Percentiles rank a stretch among this genome's conserved stretches.
Evolutionary conservation across 2,329 filamentous ascomycete genomes (phyloP).

Genomic region (Ceratocystis alfenasii): DNA sequence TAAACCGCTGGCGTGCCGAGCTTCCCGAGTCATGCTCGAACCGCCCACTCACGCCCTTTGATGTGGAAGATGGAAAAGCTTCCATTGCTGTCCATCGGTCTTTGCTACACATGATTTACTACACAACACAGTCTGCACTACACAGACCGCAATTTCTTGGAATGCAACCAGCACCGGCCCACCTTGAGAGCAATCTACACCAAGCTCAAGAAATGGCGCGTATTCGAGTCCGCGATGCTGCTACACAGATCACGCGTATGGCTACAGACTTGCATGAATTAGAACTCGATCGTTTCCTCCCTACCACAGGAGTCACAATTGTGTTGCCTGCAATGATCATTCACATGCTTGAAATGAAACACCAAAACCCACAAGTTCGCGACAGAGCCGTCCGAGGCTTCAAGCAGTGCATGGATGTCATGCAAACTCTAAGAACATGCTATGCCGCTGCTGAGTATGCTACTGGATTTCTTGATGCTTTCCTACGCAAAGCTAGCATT

Average conservation of each 20-base stretch:
- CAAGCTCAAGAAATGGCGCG: constrained; percentile 55
- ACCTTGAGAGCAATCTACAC: constrained; percentile 19
- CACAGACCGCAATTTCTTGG: constrained; percentile 86
- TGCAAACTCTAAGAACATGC: constrained; percentile 74
- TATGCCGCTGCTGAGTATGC: constrained; percentile 93
- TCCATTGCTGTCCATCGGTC: constrained; percentile 61
- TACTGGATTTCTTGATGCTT: constrained; percentile 87
- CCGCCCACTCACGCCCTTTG: constrained; percentile 40
- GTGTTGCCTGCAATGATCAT: constrained; percentile 89
- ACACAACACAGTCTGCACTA: constrained; percentile 79
- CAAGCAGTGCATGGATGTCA: constrained; percentile 82
- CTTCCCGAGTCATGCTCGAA: constrained; percentile 64
- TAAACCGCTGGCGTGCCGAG: constrained; percentile 63
- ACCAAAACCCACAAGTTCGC: constrained; percentile 58
- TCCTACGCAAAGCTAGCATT: constrained; percentile 75
- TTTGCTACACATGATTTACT: constrained; percentile 87
- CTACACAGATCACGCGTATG: constrained; percentile 74
- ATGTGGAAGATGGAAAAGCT: constrained; percentile 48
- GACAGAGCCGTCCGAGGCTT: constrained; percentile 68
- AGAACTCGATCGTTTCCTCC: constrained; percentile 65
- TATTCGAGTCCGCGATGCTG: constrained; percentile 69
- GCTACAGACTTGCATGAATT: constrained; percentile 62
- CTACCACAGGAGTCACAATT: constrained; percentile 82
- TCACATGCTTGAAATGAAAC: constrained; percentile 85
- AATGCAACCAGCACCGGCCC: constrained; percentile 40